Evolutionary conservation across 23 red algal species (phyloP), one percentile per base, ranked within the genome.

Genomic region (Gracilaria domingensis): DNA sequence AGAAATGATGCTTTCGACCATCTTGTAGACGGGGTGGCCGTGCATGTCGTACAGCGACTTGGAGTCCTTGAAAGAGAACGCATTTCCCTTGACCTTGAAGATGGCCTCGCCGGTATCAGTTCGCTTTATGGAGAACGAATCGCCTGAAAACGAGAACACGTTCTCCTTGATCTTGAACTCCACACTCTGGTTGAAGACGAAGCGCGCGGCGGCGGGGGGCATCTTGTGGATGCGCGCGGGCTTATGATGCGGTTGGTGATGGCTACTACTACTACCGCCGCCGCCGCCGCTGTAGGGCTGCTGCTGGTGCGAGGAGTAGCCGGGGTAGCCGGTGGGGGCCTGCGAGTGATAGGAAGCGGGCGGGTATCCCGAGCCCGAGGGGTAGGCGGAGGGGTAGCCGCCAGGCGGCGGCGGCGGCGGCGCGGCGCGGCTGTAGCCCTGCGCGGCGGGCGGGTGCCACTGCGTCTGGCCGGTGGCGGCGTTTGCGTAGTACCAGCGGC

Each of bases 81-180:
- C 75, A 17, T 79, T 93, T 14, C 90, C 90, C 30, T 93, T 86
- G 21, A 93, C 81, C 66, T 86, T 85, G 81, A 86, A 93, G 72
- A 47, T 29, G 32, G 71, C 34, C 47, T 86, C 67, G 21, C 90
- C 90, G 4, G 90, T 90, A 21, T 77, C 61, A 13, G 74, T 80
- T 33, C 79, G 40, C 16, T 85, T 93, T n/a, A 93, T 79, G 18
- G 51, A 66, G 56, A 93, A 93, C 2, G 60, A 75, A 57, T 93
- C 90, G 48, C 90, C 90, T 16, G 90, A 93, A n/a, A 86, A 56
- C 28, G 81, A 86, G 18, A 93, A 79, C 11, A 66, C n/a, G 47
- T 93, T 93, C 29, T 93, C 90, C 61, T 93, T 85, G 48, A 93
- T 69, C 53, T 85, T 85, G 64, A 93, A 93, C 23, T 85, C 83